A percentile compares a stretch with the other conserved stretches of the same genome.
These are phyloP conservation scores for Zoysia pacifica DNA, from an alignment of 176 grass and related monocot species.

Conservation along the genomic window DNA sequence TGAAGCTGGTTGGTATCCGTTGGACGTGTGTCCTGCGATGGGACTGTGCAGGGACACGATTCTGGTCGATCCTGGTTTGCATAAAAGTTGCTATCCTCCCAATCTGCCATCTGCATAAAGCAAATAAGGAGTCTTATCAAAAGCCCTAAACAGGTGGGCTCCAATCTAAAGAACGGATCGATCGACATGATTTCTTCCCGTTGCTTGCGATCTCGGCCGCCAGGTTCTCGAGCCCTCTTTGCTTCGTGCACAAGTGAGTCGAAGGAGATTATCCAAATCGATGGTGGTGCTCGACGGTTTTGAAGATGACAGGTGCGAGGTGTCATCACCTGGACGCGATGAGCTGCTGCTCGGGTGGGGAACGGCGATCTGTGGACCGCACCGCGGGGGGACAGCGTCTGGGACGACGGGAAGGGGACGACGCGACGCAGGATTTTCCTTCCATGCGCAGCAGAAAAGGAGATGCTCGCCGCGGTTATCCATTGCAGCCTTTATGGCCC, in stretches of 20 bases:
- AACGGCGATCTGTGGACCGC: no score
- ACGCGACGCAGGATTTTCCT: constrained; percentile 25
- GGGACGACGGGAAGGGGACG: constrained; percentile 1
- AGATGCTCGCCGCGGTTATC: neutral
- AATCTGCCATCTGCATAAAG: no score
- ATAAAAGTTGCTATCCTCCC: no score
- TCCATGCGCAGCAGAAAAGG: neutral
- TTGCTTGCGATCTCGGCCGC: neutral
- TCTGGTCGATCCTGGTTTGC: neutral
- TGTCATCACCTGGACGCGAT: neutral
- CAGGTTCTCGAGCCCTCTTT: neutral
- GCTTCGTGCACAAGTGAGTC: constrained; percentile 7
- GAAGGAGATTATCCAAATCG: neutral
- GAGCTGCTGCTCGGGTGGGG: no score
- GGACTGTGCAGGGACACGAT: neutral
- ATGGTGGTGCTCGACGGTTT: no score
- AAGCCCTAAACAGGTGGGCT: no score
- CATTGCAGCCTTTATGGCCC: constrained; percentile 22
- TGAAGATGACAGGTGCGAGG: neutral
- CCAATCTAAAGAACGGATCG: no score
- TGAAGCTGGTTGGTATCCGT: neutral
- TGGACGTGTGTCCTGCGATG: neutral
- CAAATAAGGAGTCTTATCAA: no score
- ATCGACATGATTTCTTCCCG: constrained; percentile 5
- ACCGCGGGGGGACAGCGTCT: no score